Conservation (phyloP, 768 basidiomycete species). For the Boletus subparvulus region DNA sequence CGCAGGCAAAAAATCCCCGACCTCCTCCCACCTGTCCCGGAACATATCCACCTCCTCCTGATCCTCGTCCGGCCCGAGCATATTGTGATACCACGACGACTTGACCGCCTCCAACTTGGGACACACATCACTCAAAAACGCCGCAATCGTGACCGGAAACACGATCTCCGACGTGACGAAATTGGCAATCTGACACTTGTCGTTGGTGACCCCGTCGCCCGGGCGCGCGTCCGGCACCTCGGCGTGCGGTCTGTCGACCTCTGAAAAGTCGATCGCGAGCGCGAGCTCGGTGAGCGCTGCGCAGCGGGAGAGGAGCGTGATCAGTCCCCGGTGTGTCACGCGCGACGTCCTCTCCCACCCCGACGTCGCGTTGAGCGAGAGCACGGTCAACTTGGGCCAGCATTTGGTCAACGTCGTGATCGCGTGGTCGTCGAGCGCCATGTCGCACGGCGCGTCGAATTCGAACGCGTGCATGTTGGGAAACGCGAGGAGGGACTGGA, state of each 20-base stretch:
- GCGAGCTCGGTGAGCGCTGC: constrained; percentile 8
- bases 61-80: not conserved
- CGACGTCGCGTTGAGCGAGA: constrained; percentile 16
- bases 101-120: constrained; percentile 13
- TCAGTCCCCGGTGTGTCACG: constrained; percentile 24
- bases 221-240: not conserved
- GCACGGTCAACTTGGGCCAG: constrained; percentile 17
- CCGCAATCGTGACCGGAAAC: constrained; percentile 19
- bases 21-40: constrained; percentile 23
- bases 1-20: constrained; percentile 22
- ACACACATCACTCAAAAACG: constrained; percentile 29
- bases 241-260: constrained; percentile 7
- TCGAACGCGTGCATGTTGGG: constrained; percentile 10
- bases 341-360: constrained; percentile 21
- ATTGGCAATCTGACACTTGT: constrained; percentile 6
- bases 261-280: constrained; percentile 22
- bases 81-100: constrained; percentile 13
- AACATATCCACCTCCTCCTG: constrained; percentile 10
- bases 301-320: constrained; percentile 19
- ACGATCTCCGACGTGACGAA: constrained; percentile 24
- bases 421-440: constrained; percentile 21
- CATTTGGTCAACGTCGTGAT: constrained; percentile 17
- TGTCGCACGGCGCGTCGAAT: constrained; percentile 20
- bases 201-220: constrained; percentile 11
- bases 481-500: constrained; percentile 19